These are phyloP conservation scores for Cylindrotheca closterium DNA, from an alignment of 108 stramenopile genomes.

Conservation along the genomic window DNA sequence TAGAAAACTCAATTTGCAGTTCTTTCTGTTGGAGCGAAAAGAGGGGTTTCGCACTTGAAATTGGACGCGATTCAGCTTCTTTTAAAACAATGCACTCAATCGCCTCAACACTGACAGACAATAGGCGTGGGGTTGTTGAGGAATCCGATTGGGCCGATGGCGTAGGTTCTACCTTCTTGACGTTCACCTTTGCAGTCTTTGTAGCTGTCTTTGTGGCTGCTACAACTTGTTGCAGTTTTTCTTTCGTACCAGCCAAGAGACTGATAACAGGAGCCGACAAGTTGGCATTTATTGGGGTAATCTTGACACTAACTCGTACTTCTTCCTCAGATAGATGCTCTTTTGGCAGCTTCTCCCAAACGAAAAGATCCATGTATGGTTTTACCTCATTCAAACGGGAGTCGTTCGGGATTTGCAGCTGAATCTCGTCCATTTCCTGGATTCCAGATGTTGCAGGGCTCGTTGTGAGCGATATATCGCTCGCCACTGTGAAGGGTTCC, in stretches of 20 bases:
- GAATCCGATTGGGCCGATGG: no score
- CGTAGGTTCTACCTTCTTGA: no score
- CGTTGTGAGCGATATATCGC: conserved; percentile 9
- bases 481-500: conserved; percentile 26
- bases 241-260: conserved; percentile 3
- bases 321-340: conserved; percentile 9
- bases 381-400: conserved; percentile 36
- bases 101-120: conserved; percentile 18
- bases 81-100: conserved; percentile 14
- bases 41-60: conserved; percentile 26
- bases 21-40: conserved; percentile 31
- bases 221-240: no score
- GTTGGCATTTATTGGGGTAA: conserved; percentile 27
- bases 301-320: conserved; percentile 9
- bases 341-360: conserved; percentile 19
- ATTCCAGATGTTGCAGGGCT: not conserved
- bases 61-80: conserved; percentile 26
- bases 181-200: no score
- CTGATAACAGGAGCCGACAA: conserved; percentile 21
- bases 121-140: no score
- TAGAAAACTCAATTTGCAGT: conserved; percentile 12
- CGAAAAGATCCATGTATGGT: conserved; percentile 12
- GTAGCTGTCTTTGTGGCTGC: no score
- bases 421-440: not conserved
- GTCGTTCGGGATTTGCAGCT: conserved; percentile 26